A percentile compares a stretch with the other conserved stretches of the same genome.
These are phyloP conservation scores for Asterochloris erici DNA, from an alignment of 139 green algal species.

Conservation along the genomic window DNA sequence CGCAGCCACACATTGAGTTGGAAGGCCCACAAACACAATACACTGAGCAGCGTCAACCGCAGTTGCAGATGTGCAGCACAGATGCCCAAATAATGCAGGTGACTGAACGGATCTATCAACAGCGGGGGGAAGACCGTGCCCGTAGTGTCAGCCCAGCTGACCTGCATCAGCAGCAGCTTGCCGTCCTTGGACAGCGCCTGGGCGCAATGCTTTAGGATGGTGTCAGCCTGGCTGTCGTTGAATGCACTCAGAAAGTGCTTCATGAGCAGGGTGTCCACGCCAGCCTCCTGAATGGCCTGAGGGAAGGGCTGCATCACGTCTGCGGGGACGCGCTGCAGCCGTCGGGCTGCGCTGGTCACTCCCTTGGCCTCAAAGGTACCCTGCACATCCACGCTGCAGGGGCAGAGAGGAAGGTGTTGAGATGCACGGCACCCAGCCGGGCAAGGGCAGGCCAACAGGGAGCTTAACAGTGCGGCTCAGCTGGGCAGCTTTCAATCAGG, in stretches of 20 bases:
- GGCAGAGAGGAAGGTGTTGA: background rate
- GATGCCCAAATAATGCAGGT: background rate
- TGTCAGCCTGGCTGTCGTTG: slow-evolving; percentile 15
- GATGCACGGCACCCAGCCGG: background rate
- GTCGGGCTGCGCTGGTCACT: slow-evolving; percentile 13
- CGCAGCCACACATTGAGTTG: too few relatives aligned
- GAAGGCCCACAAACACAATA: too few relatives aligned
- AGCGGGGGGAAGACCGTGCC: too few relatives aligned
- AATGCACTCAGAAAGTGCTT: slow-evolving; percentile 35
- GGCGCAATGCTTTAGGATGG: slow-evolving; percentile 30
- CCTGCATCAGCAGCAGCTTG: slow-evolving; percentile 30
- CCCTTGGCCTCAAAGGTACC: slow-evolving; percentile 30
- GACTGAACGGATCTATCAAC: background rate
- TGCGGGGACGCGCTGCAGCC: slow-evolving; percentile 14
- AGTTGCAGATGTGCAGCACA: background rate
- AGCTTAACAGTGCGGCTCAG: too few relatives aligned
- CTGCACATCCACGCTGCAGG: slow-evolving; percentile 25
- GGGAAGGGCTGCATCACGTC: slow-evolving; percentile 28
- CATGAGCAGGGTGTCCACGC: slow-evolving; percentile 30
- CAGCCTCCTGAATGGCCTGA: slow-evolving; percentile 6
- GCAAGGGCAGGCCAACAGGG: too few relatives aligned
- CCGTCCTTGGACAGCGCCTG: slow-evolving; percentile 2
- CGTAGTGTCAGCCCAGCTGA: background rate
- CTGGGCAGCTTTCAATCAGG: too few relatives aligned
- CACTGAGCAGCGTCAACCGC: too few relatives aligned